Evolutionary conservation across 139 green algal genomes (phyloP), one percentile per base, ranked within the genome.

Genomic region (Chlamydomonas incerta): DNA sequence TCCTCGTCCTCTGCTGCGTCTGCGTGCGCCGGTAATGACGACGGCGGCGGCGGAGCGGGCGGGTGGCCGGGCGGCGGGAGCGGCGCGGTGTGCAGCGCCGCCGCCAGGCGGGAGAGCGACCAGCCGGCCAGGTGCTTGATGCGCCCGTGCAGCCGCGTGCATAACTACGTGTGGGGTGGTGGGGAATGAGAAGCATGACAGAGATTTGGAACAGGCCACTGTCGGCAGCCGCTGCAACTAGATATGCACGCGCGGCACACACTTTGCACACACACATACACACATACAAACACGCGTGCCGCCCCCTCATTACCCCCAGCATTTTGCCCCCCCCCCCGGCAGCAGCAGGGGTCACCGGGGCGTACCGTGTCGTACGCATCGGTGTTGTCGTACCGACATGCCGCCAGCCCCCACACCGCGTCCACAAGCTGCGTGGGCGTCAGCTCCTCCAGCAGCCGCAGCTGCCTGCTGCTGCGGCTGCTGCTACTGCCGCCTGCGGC

Each of bases 361-460:
- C 76, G 17, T 14, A 83, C 77, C 77, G 34, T 46, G 62, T 83
- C 77, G 41, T 83, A 83, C 62, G 62, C 46, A 0, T 62, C 62
- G 2, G 26, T 13, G 6, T 74, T 37, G 65, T 74, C 77, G 63
- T 83, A 83, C 63, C 77, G 63, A 37, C 77, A 83, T 41, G 63
- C 77, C 63, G 77, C 28, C n/a, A 83, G 77, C 6, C 77, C 77
- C n/a, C 41, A 50, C 41, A 35, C 63, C n/a, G 33, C 41, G 31
- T 83, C 77, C 41, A 74, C 77, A 41, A 74, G 17, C 77, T 74
- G 29, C 63, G 18, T 2, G 8, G 63, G 20, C 11, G 29, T 28
- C 63, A 83, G 63, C 63, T 4, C 14, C 41, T 74, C 77, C 21
- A 83, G 33, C 17, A 37, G 29, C 26, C 75, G 28, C 29, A 41